Base-by-base conservation (phyloP, 495 filamentous ascomycete species). In the Tricharina praecox region DNA sequence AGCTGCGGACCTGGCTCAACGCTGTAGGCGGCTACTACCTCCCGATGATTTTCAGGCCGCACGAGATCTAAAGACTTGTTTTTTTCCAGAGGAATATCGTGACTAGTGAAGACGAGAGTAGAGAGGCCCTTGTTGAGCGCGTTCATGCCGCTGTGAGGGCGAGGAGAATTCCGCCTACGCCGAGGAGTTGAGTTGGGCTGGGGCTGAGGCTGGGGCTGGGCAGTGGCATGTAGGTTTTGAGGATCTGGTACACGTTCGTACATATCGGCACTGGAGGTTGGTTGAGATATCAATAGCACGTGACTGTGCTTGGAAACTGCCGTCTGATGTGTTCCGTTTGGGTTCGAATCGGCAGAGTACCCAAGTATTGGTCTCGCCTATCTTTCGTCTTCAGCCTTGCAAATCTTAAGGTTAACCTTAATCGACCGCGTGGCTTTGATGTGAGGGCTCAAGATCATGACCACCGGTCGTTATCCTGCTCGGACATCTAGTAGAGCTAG, bases 61-160 rank as follows among this genome's bases (percentile, higher is more conserved):
- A 33, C 41, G 49, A 44, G 50, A 26, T 40, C 49, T 61, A 33
- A 56, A 51, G 28, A 20, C 51, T 46, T 30, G 40, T 23, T 41
- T 43, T n/a, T 23, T 18, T 44, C 93, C 85, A 75, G 87, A 48
- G 78, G 79, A 23, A 40, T 40, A 72, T 93, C 3, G 63, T 80
- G 53, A 81, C 84, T 9, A 68, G 68, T 48, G 64, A 72, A 0
- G 69, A 66, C 9, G 81, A 81, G 44, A 80, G 75, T 4, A 72
- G 77, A 15, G 82, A 85, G 39, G 73, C 90, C 59, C 65, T 96
- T 4, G 59, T 93, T 2, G 84, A 85, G 53, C 68, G 85, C 52
- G 74, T 96, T 10, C 79, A 73, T 63, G 78, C 79, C 2, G 92
- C 93, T 60, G 68, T 92, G 69, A 70, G 78, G 23, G 62, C 63